These are phyloP conservation scores for Penicillium waksmanii DNA, from an alignment of 495 filamentous ascomycete genomes.

Conservation along the genomic window DNA sequence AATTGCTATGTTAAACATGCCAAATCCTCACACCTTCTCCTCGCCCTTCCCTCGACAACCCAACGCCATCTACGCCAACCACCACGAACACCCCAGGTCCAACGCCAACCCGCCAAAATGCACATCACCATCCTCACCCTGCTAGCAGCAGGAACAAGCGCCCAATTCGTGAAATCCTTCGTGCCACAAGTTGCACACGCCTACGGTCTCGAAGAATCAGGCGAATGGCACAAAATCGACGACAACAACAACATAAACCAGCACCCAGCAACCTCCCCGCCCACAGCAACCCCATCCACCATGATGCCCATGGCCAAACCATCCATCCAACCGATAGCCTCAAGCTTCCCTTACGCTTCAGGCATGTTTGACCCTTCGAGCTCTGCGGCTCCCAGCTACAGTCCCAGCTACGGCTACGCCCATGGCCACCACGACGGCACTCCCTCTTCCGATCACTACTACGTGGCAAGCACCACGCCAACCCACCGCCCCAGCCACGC, in stretches of 20 bases:
- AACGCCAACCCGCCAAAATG: not conserved
- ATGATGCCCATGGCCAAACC: not conserved
- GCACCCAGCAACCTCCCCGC: not conserved
- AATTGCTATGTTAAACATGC: not conserved
- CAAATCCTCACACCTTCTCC: not conserved
- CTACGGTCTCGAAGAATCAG: not conserved
- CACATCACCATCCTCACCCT: conserved; percentile 5
- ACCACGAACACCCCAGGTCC: not conserved
- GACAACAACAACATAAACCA: not conserved
- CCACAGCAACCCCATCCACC: not conserved
- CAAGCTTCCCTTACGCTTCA: not conserved
- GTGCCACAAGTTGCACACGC: conserved; percentile 3
- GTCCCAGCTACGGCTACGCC: not conserved
- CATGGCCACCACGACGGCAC: not conserved
- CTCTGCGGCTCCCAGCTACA: not conserved
- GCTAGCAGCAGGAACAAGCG: conserved; percentile 6
- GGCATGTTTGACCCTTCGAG: not conserved
- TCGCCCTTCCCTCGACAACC: not conserved
- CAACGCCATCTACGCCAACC: not conserved
- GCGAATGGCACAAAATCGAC: not conserved
- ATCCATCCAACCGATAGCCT: not conserved
- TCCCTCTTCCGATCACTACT: not conserved
- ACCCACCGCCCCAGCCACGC: not conserved
- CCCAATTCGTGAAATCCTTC: conserved; percentile 2
- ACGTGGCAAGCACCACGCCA: not conserved